Evolutionary conservation across 257 asterid species (phyloP).

Genomic region (Salvia hispanica): DNA sequence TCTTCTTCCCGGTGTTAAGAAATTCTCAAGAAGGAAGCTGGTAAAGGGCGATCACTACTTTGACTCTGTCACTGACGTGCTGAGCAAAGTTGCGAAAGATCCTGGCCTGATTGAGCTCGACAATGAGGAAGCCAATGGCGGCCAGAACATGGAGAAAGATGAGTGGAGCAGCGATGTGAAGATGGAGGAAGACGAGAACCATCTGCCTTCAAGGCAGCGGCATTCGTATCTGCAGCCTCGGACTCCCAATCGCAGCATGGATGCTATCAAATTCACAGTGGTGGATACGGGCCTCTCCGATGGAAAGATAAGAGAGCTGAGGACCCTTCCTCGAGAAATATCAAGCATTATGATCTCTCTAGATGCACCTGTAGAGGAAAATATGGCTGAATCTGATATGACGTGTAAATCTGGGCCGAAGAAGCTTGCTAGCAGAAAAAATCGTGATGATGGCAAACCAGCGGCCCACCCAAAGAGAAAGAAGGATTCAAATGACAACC

Average conservation of each 20-base stretch:
- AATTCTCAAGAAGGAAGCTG: conserved; percentile 61
- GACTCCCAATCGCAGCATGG: conserved; percentile 41
- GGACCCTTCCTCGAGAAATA: conserved; percentile 43
- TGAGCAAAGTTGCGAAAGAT: conserved; percentile 64
- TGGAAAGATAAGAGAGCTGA: conserved; percentile 52
- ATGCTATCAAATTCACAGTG: conserved; percentile 49
- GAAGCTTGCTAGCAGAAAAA: conserved; percentile 30
- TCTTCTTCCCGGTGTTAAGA: conserved; percentile 63
- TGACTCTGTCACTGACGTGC: conserved; percentile 69
- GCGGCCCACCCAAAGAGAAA: conserved; percentile 26
- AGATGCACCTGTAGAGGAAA: conserved; percentile 29
- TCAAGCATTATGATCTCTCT: conserved; percentile 26
- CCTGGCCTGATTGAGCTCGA: conserved; percentile 61
- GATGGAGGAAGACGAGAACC: conserved; percentile 46
- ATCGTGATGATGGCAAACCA: conserved; percentile 26
- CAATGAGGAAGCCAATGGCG: conserved; percentile 37
- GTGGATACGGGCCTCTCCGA: conserved; percentile 62
- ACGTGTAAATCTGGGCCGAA: conserved; percentile 34
- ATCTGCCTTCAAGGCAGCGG: conserved; percentile 40
- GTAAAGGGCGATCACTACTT: conserved; percentile 66
- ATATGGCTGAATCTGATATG: conserved; percentile 41
- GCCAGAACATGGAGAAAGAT: conserved; percentile 32
- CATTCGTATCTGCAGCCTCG: conserved; percentile 68
- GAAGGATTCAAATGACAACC: conserved; percentile 35
- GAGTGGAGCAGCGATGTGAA: conserved; percentile 28